Base-by-base conservation (phyloP, 768 basidiomycete genomes). In the Mycena polygramma region DNA sequence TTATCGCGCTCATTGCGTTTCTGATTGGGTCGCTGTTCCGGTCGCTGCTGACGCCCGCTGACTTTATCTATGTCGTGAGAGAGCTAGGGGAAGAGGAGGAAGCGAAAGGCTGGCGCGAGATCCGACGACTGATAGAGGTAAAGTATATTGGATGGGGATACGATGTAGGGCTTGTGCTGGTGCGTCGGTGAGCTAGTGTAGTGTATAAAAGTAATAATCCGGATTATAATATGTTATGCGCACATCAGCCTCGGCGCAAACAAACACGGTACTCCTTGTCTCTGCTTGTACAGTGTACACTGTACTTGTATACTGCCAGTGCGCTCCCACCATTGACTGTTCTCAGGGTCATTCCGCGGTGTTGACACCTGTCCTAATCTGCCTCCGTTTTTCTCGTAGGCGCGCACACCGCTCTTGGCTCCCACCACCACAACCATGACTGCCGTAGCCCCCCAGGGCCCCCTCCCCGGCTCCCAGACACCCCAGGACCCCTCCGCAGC, bases 1-100 rank as follows among this genome's bases (percentile, higher is more conserved):
- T 95, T 69, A 88, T 93, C 46, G 95, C 91, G 46, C 80, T 99
- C 71, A 93, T 98, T 75, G 92, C 93, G 35, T 96, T 99, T 80
- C 83, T 99, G 75, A 88, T 98, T 75, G 97, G 97, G 66, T 97
- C 95, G 35, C 83, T 99, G 64, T 82, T 98, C 70, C 89, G 97
- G 64, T 95, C 94, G 20, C 85, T 99, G 70, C 83, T 98, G 46
- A 93, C 92, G 8, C 94, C 97, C 52, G 94, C 92, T 19, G 97
- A 98, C 81, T 97, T 96, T 82, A 90, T 96, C 52, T 92, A 95
- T 78, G 89, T 94, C 51, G 91, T 88, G 74, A 85, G 83, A 72
- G 89, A 91, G 73, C 71, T 86, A 70, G 77, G 80, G 77, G 88
- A 89, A 69, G 86, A 82, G 63, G 89, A 87, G 77, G 87, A 85